Percentiles rank a stretch among this genome's conserved stretches.
Evolutionary conservation across 305 asterid genomes (phyloP).

Genomic region (Petunia hybrid): DNA sequence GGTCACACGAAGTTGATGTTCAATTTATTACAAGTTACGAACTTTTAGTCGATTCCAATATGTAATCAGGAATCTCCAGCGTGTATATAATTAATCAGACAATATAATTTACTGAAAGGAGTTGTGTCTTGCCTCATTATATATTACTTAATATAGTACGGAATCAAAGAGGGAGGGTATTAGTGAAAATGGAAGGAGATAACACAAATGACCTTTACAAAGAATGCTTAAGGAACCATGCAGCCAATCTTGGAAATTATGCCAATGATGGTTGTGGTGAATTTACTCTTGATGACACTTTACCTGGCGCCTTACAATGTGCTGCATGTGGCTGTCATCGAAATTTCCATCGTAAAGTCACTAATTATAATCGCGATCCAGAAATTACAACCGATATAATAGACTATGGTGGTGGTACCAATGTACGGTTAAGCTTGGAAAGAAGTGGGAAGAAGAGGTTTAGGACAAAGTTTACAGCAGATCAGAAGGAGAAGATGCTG

Average conservation of each 20-base stretch:
- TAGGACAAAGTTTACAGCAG: conserved; percentile 53
- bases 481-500: conserved; percentile 68
- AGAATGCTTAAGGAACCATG: conserved; percentile 71
- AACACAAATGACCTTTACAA: conserved; percentile 39
- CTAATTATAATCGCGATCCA: neutral
- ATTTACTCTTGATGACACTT: conserved; percentile 42
- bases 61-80: too few species aligned
- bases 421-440: neutral
- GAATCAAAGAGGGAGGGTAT: neutral
- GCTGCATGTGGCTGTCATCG: conserved; percentile 78
- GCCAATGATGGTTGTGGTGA: conserved; percentile 77
- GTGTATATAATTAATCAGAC: neutral
- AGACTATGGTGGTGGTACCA: conserved; percentile 10
- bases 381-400: conserved; percentile 35
- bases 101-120: neutral
- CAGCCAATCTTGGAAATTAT: conserved; percentile 72
- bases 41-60: too few species aligned
- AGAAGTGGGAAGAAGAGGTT: conserved; percentile 18
- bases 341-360: conserved; percentile 63
- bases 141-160: conserved; percentile 11
- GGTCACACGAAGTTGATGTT: too few species aligned
- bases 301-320: conserved; percentile 43
- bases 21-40: too few species aligned
- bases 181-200: conserved; percentile 43
- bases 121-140: conserved; percentile 42